Evolutionary conservation across 257 asterid species (phyloP).

Genomic region (Ballota nigra): DNA sequence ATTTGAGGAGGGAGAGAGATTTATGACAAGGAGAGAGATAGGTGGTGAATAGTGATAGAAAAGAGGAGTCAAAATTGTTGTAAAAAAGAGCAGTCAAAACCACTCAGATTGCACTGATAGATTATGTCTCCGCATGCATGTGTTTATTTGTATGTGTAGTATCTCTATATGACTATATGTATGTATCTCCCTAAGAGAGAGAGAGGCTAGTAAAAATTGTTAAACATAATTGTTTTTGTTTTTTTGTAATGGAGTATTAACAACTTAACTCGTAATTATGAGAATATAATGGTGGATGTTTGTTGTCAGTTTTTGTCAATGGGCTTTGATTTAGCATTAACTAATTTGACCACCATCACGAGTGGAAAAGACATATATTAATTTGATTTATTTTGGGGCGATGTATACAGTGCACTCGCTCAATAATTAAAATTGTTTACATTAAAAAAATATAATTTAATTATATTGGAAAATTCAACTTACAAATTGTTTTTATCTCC

Average conservation of each 20-base stretch:
- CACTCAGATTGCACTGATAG: constrained; percentile 33
- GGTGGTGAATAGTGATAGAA: constrained; percentile 47
- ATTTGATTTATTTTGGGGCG: too few species aligned
- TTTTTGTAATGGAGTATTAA: constrained; percentile 2
- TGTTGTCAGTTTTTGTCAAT: constrained; percentile 24
- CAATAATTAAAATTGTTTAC: too few species aligned
- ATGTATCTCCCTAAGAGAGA: neutral
- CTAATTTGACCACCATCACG: neutral
- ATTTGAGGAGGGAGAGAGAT: constrained; percentile 19
- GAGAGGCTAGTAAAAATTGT: neutral
- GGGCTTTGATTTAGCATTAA: neutral
- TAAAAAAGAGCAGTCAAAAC: constrained; percentile 38
- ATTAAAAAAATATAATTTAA: too few species aligned
- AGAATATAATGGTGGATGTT: constrained; percentile 35
- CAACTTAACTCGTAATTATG: constrained; percentile 31
- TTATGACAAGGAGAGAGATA: constrained; percentile 25
- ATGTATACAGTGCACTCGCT: too few species aligned
- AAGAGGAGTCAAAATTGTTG: constrained; percentile 66
- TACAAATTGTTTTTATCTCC: too few species aligned
- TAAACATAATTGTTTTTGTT: constrained; percentile 8
- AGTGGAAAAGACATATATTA: constrained; percentile 3
- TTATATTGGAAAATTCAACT: too few species aligned
- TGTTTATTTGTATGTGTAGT: constrained; percentile 15
- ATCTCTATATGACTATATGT: neutral
- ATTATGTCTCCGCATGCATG: constrained; percentile 49